Conservation (phyloP, 1,284 basidiomycete genomes). For the Ceratobasidium papillatum region DNA sequence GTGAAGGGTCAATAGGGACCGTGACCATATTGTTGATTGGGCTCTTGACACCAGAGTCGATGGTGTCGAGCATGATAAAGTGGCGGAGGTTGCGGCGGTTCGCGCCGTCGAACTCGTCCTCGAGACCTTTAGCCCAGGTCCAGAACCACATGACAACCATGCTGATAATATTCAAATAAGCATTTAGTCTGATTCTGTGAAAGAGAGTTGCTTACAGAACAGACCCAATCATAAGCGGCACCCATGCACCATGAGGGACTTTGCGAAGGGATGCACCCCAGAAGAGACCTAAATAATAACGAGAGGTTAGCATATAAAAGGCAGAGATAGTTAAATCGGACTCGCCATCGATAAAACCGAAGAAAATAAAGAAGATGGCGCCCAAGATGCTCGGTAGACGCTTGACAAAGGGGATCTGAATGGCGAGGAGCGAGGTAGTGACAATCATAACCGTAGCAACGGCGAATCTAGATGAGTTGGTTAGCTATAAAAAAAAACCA, state of each 20-base stretch:
- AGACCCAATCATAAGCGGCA: constrained; percentile 65
- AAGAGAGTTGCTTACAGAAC: constrained; percentile 55
- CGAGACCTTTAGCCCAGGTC: constrained; percentile 70
- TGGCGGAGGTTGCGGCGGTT: constrained; percentile 64
- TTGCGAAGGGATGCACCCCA: constrained; percentile 70
- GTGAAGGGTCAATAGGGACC: constrained; percentile 2
- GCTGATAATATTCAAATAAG: constrained; percentile 47
- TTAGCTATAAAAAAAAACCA: background rate
- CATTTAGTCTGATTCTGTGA: background rate
- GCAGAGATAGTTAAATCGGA: background rate
- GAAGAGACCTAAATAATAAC: constrained; percentile 57
- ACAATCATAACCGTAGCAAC: constrained; percentile 71
- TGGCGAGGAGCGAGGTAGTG: constrained; percentile 63
- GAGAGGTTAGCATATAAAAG: constrained; percentile 4
- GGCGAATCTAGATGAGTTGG: constrained; percentile 57
- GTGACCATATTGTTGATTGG: background rate
- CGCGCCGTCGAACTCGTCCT: constrained; percentile 65
- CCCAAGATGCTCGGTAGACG: constrained; percentile 57
- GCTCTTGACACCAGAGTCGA: constrained; percentile 29
- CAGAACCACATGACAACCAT: constrained; percentile 64
- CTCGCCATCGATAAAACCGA: constrained; percentile 67
- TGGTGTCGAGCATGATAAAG: constrained; percentile 54
- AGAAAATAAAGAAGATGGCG: constrained; percentile 61
- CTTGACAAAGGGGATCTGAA: constrained; percentile 69
- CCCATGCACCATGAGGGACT: constrained; percentile 70